These are phyloP conservation scores for Rachicladosporium sp. DNA, from an alignment of 2,329 filamentous ascomycete species.

Conservation along the genomic window DNA sequence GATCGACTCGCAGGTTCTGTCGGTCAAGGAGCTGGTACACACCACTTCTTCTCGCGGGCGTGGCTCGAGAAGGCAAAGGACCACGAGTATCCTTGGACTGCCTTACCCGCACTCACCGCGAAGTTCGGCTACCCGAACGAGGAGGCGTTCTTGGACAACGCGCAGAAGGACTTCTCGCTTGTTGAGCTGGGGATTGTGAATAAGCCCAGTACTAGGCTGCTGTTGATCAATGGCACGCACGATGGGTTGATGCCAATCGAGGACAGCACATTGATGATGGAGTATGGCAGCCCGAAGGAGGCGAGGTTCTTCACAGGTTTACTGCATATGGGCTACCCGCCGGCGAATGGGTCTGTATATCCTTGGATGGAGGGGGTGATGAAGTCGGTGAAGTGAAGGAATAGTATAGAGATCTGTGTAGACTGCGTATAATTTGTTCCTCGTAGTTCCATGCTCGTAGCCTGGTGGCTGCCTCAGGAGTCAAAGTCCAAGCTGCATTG, in stretches of 20 bases:
- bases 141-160: slow-evolving; percentile 43
- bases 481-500: no score
- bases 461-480: no score
- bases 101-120: slow-evolving; percentile 35
- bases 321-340: slow-evolving; percentile 57
- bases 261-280: slow-evolving; percentile 52
- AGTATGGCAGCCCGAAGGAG: slow-evolving; percentile 54
- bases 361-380: slow-evolving; percentile 51
- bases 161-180: slow-evolving; percentile 50
- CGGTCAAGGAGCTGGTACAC: slow-evolving; percentile 51
- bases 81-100: slow-evolving; percentile 43
- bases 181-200: slow-evolving; percentile 47
- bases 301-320: slow-evolving; percentile 49
- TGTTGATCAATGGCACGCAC: slow-evolving; percentile 49
- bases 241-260: slow-evolving; percentile 59
- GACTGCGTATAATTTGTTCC: no score
- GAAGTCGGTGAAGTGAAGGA: slow-evolving; percentile 8
- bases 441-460: no score
- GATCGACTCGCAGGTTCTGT: slow-evolving; percentile 42
- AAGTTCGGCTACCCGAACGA: slow-evolving; percentile 50
- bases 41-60: slow-evolving; percentile 47
- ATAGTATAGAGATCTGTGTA: no score
- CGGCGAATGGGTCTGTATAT: slow-evolving; percentile 45
- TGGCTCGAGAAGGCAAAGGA: slow-evolving; percentile 52
- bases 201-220: slow-evolving; percentile 42